A percentile compares a stretch with the other conserved stretches of the same genome.
Evolutionary conservation across 441 rosid species (phyloP).

Genomic region (Dalechampia spathulata): DNA sequence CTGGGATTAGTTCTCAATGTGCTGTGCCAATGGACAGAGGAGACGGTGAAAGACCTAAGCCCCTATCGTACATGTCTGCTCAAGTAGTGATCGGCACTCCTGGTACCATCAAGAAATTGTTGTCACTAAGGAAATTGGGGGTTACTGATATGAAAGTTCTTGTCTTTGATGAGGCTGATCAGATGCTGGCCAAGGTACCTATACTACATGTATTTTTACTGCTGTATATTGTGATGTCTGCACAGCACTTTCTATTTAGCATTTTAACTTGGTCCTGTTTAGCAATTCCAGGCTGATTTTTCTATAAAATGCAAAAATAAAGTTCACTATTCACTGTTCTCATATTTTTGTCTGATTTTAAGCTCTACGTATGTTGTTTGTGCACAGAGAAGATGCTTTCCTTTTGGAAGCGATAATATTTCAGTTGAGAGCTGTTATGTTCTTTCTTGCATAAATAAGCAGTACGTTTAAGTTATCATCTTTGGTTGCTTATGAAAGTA

Average conservation of each 20-base stretch:
- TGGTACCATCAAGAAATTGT: slow-evolving; percentile 80
- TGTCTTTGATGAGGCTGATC: slow-evolving; percentile 99
- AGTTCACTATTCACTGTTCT: no score
- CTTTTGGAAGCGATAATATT: no score
- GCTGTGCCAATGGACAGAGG: slow-evolving; percentile 63
- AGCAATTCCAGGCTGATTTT: not conserved
- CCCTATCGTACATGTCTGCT: slow-evolving; percentile 39
- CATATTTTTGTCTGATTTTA: no score
- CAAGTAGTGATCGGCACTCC: slow-evolving; percentile 97
- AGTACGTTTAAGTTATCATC: not conserved
- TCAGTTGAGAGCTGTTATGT: not conserved
- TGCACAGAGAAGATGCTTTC: no score
- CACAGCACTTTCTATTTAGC: not conserved
- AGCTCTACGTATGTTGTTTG: no score
- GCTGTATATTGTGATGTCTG: not conserved
- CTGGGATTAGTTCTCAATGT: slow-evolving; percentile 62
- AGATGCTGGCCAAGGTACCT: slow-evolving; percentile 84
- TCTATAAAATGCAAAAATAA: not conserved
- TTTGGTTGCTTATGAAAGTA: slow-evolving; percentile 8
- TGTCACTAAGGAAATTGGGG: slow-evolving; percentile 51
- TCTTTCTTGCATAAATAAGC: not conserved
- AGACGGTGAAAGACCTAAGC: slow-evolving; percentile 24
- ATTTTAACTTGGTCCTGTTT: not conserved
- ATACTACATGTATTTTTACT: not conserved
- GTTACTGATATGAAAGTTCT: slow-evolving; percentile 53